phyloP scores from a whole-genome alignment of 306 rosid genomes.

The Castanopsis chinensis region DNA sequence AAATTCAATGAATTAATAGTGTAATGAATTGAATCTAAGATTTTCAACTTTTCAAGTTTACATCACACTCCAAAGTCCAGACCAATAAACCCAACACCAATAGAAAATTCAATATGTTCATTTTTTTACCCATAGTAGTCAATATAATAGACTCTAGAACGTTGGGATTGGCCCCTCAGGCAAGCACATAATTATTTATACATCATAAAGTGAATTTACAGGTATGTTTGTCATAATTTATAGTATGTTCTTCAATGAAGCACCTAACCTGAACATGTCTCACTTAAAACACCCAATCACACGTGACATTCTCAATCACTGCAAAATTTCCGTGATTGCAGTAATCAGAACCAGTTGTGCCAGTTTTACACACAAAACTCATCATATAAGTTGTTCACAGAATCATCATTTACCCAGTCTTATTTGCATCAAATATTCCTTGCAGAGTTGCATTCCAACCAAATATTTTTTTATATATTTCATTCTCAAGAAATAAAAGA shows the following conservation, averaged over 20 bases:
- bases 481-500: too few species aligned
- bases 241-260: conserved; percentile 36
- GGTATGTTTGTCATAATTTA: conserved; percentile 45
- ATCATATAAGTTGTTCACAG: conserved; percentile 30
- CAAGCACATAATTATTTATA: neutral
- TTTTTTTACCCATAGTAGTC: too few species aligned
- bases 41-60: too few species aligned
- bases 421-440: neutral
- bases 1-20: too few species aligned
- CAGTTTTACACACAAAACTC: conserved; percentile 7
- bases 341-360: conserved; percentile 8
- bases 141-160: neutral
- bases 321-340: conserved; percentile 21
- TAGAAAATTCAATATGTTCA: too few species aligned
- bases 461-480: too few species aligned
- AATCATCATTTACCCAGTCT: neutral
- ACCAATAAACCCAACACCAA: too few species aligned
- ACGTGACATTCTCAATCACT: conserved; percentile 25
- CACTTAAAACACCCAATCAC: conserved; percentile 32
- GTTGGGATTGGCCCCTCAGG: neutral
- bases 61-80: too few species aligned
- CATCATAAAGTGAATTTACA: conserved; percentile 3
- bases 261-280: conserved; percentile 15
- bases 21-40: too few species aligned
- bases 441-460: too few species aligned